Evolutionary conservation across 148 eudicot species (phyloP), one percentile per base, ranked within the genome.

Genomic region (Beta vulgaris): DNA sequence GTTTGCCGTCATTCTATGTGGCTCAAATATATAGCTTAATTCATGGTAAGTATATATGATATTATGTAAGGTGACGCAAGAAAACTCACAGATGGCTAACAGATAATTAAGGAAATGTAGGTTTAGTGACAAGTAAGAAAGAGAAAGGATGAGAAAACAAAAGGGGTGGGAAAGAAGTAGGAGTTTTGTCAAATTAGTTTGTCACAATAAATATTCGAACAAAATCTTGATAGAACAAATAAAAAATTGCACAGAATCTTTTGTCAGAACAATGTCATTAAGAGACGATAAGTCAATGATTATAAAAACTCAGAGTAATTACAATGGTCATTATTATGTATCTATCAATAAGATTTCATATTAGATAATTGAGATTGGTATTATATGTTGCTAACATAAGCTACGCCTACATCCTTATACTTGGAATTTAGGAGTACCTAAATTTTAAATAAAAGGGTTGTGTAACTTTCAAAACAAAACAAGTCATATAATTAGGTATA

Each of bases 211-310:
- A 51, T 66, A 67, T 54, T 28, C 8, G 43, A 54, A 58, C 73
- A 68, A 67, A 67, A 76, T 75, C 78, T 51, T 65, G 8, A 28
- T 65, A 5, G 2, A 43, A 31, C 39, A 28, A 25, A n/a, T n/a
- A 53, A 53, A 25, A 65, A 13, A 67, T 12, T 75, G 32, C 34
- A 62, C 44, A 62, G 42, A 74, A 74, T 74, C 77, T 74, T 74
- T 64, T 31, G 13, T 31, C 7, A 23, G 21, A 44, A 9, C 31
- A 73, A 28, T 60, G 55, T 29, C 39, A 60, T 14, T 21, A 53
- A 53, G 25, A 54, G 75, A 36, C 57, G 66, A 26, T 43, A 76
- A 68, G 73, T 76, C 73, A 76, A 68, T 55, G 37, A 54, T 31
- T 28, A 40, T 8, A 68, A 29, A 23, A 64, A 49, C 15, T 44